Conservation (phyloP, 768 basidiomycete species). For the Tricholoma bakamatsutake region DNA sequence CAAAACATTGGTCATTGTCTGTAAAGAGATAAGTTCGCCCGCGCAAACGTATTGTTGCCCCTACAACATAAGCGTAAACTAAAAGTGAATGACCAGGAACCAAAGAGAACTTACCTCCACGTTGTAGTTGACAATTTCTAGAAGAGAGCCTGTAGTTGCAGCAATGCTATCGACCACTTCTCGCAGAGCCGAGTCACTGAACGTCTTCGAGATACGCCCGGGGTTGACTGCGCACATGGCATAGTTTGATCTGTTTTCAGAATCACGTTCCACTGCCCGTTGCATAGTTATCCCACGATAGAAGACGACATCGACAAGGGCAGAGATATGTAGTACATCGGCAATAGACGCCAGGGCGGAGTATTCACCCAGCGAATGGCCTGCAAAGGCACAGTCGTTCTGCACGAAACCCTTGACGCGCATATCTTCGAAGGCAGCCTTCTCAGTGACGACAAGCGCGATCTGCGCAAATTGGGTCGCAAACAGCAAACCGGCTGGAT, state of each 20-base stretch:
- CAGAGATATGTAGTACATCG: conserved; percentile 90
- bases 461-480: conserved; percentile 99
- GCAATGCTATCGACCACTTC: conserved; percentile 95
- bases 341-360: conserved; percentile 97
- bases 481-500: conserved; percentile 90
- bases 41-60: conserved; percentile 99
- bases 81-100: neutral
- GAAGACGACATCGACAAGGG: conserved; percentile 97
- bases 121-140: conserved; percentile 98
- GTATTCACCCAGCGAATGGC: conserved; percentile 98
- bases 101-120: conserved; percentile 57
- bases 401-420: conserved; percentile 94
- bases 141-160: conserved; percentile 64
- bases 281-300: conserved; percentile 99
- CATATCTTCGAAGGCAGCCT: conserved; percentile 98
- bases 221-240: conserved; percentile 99
- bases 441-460: conserved; percentile 96
- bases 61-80: conserved; percentile 31
- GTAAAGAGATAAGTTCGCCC: conserved; percentile 89
- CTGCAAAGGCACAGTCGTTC: conserved; percentile 88
- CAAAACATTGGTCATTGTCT: conserved; percentile 91
- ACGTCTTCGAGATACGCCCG: conserved; percentile 87
- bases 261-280: conserved; percentile 95
- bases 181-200: conserved; percentile 92
- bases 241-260: conserved; percentile 89